phyloP scores from a whole-genome alignment of 352 stramenopile genomes.

The Globisporangium canariense region DNA sequence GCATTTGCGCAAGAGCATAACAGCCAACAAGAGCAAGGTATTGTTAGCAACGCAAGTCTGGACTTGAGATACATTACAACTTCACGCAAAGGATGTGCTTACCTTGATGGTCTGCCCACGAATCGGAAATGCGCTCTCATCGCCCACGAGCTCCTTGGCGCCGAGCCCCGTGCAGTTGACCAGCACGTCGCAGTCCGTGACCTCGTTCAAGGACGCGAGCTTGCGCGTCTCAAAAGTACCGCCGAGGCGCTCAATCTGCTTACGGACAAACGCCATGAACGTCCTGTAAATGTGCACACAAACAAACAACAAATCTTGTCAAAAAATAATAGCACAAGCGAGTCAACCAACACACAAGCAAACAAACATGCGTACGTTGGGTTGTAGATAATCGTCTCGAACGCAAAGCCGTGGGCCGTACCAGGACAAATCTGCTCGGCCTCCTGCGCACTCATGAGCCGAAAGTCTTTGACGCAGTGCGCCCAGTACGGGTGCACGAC shows the following conservation, averaged over 20 bases:
- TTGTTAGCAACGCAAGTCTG: background rate
- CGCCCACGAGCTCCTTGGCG: constrained; percentile 38
- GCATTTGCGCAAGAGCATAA: background rate
- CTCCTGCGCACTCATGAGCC: constrained; percentile 38
- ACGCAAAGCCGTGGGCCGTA: constrained; percentile 47
- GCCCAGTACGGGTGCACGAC: constrained; percentile 65
- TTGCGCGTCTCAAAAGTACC: constrained; percentile 48
- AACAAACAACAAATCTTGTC: background rate
- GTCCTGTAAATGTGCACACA: constrained; percentile 21
- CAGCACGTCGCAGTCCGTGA: constrained; percentile 42
- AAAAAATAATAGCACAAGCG: background rate
- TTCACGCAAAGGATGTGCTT: background rate
- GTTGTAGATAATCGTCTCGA: constrained; percentile 68
- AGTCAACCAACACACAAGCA: background rate
- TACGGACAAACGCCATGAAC: constrained; percentile 47
- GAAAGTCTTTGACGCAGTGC: constrained; percentile 58
- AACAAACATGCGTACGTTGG: constrained; percentile 27
- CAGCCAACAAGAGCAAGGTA: background rate
- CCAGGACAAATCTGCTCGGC: constrained; percentile 30
- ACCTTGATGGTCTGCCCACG: constrained; percentile 63
- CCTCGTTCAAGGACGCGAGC: constrained; percentile 29
- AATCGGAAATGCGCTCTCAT: constrained; percentile 48
- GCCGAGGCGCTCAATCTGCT: constrained; percentile 40
- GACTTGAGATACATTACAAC: background rate
- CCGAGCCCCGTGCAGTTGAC: constrained; percentile 63